These are phyloP conservation scores for Raddia guianensis DNA, from an alignment of 176 grass and related monocot species.

Conservation along the genomic window DNA sequence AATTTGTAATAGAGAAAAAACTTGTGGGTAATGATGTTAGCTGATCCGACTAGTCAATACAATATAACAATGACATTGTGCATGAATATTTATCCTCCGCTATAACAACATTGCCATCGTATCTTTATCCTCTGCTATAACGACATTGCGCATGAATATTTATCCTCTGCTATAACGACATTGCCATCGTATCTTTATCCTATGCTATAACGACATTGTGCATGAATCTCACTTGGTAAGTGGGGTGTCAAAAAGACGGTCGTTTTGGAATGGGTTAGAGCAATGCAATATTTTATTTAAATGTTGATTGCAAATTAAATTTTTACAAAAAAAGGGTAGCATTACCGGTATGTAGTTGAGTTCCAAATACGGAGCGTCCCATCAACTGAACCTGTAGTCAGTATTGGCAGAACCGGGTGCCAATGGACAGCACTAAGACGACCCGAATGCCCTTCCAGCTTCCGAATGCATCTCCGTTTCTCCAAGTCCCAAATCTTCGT, in stretches of 20 bases:
- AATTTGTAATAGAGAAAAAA: neutral
- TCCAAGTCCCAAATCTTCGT: constrained; percentile 64
- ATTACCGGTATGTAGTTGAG: too few species aligned
- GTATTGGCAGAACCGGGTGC: constrained; percentile 59
- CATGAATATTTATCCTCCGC: too few species aligned
- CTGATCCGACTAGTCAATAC: neutral
- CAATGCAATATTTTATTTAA: neutral
- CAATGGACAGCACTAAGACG: constrained; percentile 54
- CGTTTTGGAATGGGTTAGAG: constrained; percentile 9
- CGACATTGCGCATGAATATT: too few species aligned
- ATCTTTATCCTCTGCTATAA: too few species aligned
- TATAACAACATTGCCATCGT: too few species aligned
- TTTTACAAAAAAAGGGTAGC: too few species aligned
- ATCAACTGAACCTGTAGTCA: constrained; percentile 19
- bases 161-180: too few species aligned
- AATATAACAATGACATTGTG: neutral
- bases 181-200: neutral
- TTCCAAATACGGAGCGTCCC: too few species aligned
- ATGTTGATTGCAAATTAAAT: too few species aligned
- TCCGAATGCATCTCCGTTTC: constrained; percentile 52
- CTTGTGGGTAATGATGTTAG: too few species aligned
- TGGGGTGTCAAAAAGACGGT: constrained; percentile 31
- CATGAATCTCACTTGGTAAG: too few species aligned
- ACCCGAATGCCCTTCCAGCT: constrained; percentile 55
- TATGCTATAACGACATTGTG: too few species aligned